Percentiles rank a stretch among this genome's conserved stretches.
These are phyloP conservation scores for Pueraria montana DNA, from an alignment of 306 rosid genomes.

Conservation along the genomic window DNA sequence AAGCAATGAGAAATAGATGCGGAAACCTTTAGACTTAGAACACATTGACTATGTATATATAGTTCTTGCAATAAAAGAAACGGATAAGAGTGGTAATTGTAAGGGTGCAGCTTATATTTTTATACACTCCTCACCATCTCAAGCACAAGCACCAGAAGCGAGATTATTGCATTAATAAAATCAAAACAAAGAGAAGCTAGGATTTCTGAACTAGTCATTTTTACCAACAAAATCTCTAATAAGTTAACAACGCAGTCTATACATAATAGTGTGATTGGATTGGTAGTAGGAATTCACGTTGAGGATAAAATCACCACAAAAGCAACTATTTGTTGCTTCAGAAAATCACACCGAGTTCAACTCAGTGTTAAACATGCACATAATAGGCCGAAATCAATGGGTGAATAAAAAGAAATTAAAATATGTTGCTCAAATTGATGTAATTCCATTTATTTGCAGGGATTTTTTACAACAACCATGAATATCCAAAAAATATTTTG, in stretches of 20 bases:
- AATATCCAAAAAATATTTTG: constrained; percentile 14
- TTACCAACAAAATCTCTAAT: background rate
- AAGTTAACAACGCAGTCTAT: background rate
- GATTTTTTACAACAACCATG: constrained; percentile 1
- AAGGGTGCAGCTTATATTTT: background rate
- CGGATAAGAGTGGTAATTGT: background rate
- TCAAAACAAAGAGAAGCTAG: background rate
- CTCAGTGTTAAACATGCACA: background rate
- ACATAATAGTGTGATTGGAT: background rate
- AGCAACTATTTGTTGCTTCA: background rate
- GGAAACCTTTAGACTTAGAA: constrained; percentile 1
- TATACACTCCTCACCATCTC: constrained; percentile 20
- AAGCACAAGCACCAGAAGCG: constrained; percentile 24
- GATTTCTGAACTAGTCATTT: constrained; percentile 19
- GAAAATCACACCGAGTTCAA: background rate
- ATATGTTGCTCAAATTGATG: constrained; percentile 21
- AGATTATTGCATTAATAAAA: background rate
- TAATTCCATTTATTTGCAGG: constrained; percentile 22
- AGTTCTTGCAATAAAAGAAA: background rate
- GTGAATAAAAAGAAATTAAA: constrained; percentile 32
- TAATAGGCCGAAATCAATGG: constrained; percentile 9
- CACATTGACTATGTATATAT: background rate
- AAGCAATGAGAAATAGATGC: background rate
- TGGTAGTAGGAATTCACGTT: background rate
- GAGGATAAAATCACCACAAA: background rate